Evolutionary conservation across 371 early-diverging fungal species (phyloP), one percentile per base, ranked within the genome.

Genomic region (Mortierella sp.): DNA sequence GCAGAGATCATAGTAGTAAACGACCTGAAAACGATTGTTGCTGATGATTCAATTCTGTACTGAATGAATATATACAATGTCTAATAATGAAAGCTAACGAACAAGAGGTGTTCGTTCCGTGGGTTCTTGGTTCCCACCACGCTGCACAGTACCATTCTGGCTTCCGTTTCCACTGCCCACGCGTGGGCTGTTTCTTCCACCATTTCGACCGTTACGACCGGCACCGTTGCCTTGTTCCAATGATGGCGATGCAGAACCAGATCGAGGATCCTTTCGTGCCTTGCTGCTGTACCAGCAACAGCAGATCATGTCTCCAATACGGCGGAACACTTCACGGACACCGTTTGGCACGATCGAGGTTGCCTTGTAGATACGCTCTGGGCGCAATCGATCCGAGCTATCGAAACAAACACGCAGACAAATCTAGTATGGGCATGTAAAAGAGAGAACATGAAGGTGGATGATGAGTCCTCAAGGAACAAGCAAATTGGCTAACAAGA

Each of bases 341-440:
- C 56, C 16, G 19, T 63, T 55, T 3, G 68, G 60, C 16, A 74
- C 12, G 17, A 67, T 52, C 0, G 74, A 74, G 17, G 51, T 55
- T 1, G 51, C 57, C 37, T 63, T 61, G 44, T 69, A 60, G 24
- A 91, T 82, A 24, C 86, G 81, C 55, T 91, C 91, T 7, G 88
- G 86, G 19, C 91, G 78, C 27, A 91, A 69, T 51, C 85, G 64
- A 45, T 88, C 89, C 12, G 80, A 67, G 1, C 61, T 66, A 61
- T 91, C 91, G n/a, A 91, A 84, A 22, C 91, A 63, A n/a, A 83
- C 81, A 8, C 80, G 71, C 10, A 91, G 69, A 51, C 87, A 85
- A 37, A 82, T 85, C 83, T 83, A 79, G 43, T 13, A 12, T 39
- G n/a, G 24, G 12, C n/a, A 49, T 6, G 27, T 28, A 24, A 12